These are phyloP conservation scores for Tritrichomonas foetus DNA, from an alignment of 208 protist species.

Conservation along the genomic window DNA sequence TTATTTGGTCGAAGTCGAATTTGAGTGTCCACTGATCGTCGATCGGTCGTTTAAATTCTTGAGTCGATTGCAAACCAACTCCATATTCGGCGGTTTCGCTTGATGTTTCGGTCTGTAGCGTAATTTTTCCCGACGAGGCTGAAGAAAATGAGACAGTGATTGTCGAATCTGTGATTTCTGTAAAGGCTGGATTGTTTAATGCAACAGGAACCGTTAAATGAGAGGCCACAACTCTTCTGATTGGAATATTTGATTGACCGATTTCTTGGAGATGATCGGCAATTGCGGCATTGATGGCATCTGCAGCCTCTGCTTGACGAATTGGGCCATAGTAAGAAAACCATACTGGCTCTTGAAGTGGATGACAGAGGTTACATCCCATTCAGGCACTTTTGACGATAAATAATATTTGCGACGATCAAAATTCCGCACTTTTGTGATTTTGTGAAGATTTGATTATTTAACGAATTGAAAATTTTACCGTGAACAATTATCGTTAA, in stretches of 20 bases:
- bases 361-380: background rate
- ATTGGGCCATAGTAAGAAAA: conserved; percentile 17
- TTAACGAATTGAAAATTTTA: background rate
- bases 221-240: background rate
- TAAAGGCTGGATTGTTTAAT: background rate
- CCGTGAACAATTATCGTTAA: no score
- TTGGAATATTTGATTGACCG: background rate
- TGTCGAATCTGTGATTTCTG: background rate
- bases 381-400: background rate
- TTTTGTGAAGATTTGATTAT: background rate
- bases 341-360: conserved; percentile 5
- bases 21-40: background rate
- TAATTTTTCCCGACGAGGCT: background rate
- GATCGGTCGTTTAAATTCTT: background rate
- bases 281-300: conserved; percentile 19
- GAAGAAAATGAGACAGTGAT: conserved; percentile 26
- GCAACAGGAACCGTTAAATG: background rate
- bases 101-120: background rate
- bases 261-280: background rate
- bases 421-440: no score
- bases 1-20: background rate
- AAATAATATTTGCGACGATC: background rate
- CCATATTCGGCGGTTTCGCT: background rate
- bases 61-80: background rate
- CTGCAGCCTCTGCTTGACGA: background rate